Conservation (phyloP, 805 yeast genomes). For the Candida cerambycidarum region DNA sequence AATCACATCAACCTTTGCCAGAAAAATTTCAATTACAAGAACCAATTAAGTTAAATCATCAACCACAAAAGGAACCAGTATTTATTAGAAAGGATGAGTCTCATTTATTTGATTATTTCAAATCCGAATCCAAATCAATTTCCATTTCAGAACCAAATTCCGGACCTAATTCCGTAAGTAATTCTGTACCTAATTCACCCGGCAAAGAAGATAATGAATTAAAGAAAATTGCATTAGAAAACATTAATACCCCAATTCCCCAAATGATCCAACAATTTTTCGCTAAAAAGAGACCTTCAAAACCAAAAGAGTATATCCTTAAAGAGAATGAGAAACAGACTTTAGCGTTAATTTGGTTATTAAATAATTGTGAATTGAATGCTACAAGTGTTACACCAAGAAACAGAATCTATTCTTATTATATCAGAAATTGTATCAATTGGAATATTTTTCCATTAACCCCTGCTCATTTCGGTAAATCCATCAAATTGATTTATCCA, state of each 20-base stretch:
- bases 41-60: background rate
- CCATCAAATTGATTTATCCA: conserved; percentile 66
- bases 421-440: conserved; percentile 39
- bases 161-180: background rate
- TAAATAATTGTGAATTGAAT: conserved; percentile 59
- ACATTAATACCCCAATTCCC: conserved; percentile 4
- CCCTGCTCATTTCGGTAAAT: conserved; percentile 78
- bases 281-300: conserved; percentile 4
- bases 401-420: conserved; percentile 42
- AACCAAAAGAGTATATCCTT: conserved; percentile 13
- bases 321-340: conserved; percentile 68
- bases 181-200: conserved; percentile 6
- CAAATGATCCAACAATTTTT: conserved; percentile 3
- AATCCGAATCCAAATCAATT: conserved; percentile 1
- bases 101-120: background rate
- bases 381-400: conserved; percentile 44
- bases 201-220: conserved; percentile 11
- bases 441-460: conserved; percentile 55
- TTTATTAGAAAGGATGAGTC: too few relatives aligned
- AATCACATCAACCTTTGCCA: too few relatives aligned
- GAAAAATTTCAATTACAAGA: background rate
- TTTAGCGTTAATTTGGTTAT: conserved; percentile 80
- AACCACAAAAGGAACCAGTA: background rate
- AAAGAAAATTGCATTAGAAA: conserved; percentile 8
- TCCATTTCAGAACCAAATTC: background rate